A percentile compares a stretch with the other conserved stretches of the same genome.
Conservation (phyloP, 306 rosid species). For the Vicia faba region DNA sequence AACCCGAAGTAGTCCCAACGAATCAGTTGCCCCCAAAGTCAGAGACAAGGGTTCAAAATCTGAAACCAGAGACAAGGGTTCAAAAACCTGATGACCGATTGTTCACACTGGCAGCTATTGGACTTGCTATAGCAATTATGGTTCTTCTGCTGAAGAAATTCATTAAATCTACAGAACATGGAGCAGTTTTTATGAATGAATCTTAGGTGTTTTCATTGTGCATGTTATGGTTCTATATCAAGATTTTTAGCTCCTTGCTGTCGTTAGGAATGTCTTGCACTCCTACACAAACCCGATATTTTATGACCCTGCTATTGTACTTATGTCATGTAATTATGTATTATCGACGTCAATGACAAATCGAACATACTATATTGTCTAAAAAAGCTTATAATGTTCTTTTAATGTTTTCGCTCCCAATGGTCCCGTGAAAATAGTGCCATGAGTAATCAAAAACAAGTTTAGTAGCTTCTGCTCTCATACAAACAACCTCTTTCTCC, state of each 20-base stretch:
- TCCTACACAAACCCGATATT: constrained; percentile 1
- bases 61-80: constrained; percentile 55
- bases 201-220: constrained; percentile 51
- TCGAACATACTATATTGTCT: not conserved
- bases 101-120: constrained; percentile 91
- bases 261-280: constrained; percentile 23
- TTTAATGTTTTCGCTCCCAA: not conserved
- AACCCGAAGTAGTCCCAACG: constrained; percentile 43
- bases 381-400: not conserved
- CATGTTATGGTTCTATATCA: constrained; percentile 28
- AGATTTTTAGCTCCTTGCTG: constrained; percentile 24
- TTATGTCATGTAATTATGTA: constrained; percentile 31
- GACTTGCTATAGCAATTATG: constrained; percentile 82
- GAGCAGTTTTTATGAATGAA: constrained; percentile 76
- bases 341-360: not conserved
- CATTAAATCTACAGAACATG: constrained; percentile 66
- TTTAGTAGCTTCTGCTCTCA: too few relatives aligned
- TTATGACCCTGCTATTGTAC: not conserved
- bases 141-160: constrained; percentile 87
- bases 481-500: too few relatives aligned
- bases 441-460: too few relatives aligned
- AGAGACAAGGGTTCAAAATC: constrained; percentile 49
- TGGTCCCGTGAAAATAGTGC: too few relatives aligned
- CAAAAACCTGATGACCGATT: constrained; percentile 74
- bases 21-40: constrained; percentile 48